Base-by-base conservation (phyloP, 495 filamentous ascomycete species). In the Podospora pseudopauciseta region DNA sequence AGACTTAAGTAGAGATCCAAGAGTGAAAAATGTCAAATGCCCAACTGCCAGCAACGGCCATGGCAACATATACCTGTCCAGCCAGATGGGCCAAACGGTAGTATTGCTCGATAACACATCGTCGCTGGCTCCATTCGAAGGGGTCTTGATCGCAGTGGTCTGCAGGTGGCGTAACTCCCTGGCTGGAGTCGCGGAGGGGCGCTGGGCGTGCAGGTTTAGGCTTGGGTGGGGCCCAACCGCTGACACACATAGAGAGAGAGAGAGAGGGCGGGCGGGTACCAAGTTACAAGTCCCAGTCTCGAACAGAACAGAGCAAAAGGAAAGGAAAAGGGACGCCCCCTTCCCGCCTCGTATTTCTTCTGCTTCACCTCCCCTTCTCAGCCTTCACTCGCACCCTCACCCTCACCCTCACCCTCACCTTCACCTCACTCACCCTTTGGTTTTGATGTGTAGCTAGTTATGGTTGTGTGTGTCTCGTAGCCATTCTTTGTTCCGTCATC, bases 341-440 rank as follows among this genome's bases (percentile, higher is more conserved):
- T 71, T 71, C 70, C 70, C 70, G 70, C 70, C 67, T 71, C 70
- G 70, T 71, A 68, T 71, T 71, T 68, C 66, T 71, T 63, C 59
- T 68, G 4, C 30, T 23, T 23, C 23, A 23, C 23, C 23, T 23
- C 54, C 57, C n/a, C 59, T 68, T 65, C 32, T 44, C 34, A 54
- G 66, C 30, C 30, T 4, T 32, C 30, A 5, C 30, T 23, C 23
- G 23, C 23, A 23, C 23, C 23, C 60, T 15, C 65, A 65, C 65
- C 63, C 44, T 32, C 58, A 13, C 60, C 20, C 44, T 32, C 58
- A 13, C 60, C 20, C 54, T 7, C 9, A 13, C 54, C 54, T 11
- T 18, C 6, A 39, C 34, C 5, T 39, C 54, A 7, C 54, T 57
- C 54, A 13, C 15, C 20, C 18, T 16, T 16, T 18, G 5, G 54